Conservation (phyloP, 306 rosid genomes). For the Fragaria nilgerrensis region DNA sequence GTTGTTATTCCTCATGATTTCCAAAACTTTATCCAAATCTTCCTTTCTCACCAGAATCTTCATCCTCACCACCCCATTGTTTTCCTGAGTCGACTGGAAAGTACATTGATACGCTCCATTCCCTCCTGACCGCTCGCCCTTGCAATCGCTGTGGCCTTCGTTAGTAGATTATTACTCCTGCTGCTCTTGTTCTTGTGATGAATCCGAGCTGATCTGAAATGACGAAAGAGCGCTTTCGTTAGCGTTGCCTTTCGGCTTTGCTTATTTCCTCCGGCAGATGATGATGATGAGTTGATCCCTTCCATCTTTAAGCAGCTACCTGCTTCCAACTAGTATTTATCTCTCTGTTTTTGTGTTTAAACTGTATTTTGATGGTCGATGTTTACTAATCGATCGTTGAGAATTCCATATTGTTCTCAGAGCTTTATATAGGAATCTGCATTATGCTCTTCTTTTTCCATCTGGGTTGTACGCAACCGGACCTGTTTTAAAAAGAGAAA, state of each 20-base stretch:
- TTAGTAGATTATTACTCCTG: conserved; percentile 3
- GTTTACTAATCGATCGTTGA: background rate
- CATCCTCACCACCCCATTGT: conserved; percentile 47
- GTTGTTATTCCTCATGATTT: conserved; percentile 19
- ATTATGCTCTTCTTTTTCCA: background rate
- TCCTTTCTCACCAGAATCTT: conserved; percentile 50
- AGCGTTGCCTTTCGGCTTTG: conserved; percentile 2
- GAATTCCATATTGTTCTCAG: background rate
- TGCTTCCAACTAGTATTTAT: background rate
- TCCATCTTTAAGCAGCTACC: conserved; percentile 25
- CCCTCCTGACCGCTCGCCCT: conserved; percentile 11
- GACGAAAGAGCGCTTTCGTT: conserved; percentile 31
- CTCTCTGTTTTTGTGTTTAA: background rate
- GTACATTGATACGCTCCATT: conserved; percentile 5
- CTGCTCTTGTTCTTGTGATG: conserved; percentile 15
- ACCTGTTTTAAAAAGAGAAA: background rate
- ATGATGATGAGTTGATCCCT: conserved; percentile 16
- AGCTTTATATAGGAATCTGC: conserved; percentile 15
- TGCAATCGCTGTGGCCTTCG: conserved; percentile 22
- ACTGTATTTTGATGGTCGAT: background rate
- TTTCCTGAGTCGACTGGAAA: conserved; percentile 36
- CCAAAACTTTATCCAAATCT: conserved; percentile 44
- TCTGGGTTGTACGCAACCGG: background rate
- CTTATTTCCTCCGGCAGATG: background rate
- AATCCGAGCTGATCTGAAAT: conserved; percentile 17